Evolutionary conservation across 2,329 filamentous ascomycete species (phyloP).

Genomic region (Claviceps maximensis): DNA sequence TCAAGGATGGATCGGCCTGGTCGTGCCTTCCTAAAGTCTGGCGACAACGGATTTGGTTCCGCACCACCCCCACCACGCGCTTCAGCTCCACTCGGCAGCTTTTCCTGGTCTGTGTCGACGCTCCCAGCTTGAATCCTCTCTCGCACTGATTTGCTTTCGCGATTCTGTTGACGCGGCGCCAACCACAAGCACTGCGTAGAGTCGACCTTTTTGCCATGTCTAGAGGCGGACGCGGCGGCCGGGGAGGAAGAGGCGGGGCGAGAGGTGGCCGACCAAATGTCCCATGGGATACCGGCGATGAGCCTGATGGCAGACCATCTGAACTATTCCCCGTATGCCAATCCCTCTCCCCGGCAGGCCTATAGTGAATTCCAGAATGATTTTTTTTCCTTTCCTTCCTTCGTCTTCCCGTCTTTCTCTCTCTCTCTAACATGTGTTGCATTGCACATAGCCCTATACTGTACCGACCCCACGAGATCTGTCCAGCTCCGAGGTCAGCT

Average conservation of each 20-base stretch:
- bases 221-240: slow-evolving; percentile 39
- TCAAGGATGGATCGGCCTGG: no score
- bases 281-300: slow-evolving; percentile 40
- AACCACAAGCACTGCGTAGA: background rate
- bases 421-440: background rate
- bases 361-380: background rate
- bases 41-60: no score
- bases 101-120: background rate
- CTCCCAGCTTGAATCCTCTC: background rate
- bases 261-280: slow-evolving; percentile 33
- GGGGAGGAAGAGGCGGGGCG: slow-evolving; percentile 34
- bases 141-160: background rate
- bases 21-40: no score
- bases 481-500: slow-evolving; percentile 29
- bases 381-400: background rate
- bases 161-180: background rate
- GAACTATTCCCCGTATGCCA: slow-evolving; percentile 43
- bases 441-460: slow-evolving; percentile 29
- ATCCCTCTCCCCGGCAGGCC: background rate
- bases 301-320: slow-evolving; percentile 43
- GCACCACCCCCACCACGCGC: background rate
- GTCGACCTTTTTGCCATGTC: slow-evolving; percentile 27
- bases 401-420: background rate
- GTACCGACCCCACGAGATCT: slow-evolving; percentile 33
- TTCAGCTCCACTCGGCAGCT: background rate